phyloP scores from a whole-genome alignment of 2,329 filamentous ascomycete species.

The Ceratocystis albifundus region DNA sequence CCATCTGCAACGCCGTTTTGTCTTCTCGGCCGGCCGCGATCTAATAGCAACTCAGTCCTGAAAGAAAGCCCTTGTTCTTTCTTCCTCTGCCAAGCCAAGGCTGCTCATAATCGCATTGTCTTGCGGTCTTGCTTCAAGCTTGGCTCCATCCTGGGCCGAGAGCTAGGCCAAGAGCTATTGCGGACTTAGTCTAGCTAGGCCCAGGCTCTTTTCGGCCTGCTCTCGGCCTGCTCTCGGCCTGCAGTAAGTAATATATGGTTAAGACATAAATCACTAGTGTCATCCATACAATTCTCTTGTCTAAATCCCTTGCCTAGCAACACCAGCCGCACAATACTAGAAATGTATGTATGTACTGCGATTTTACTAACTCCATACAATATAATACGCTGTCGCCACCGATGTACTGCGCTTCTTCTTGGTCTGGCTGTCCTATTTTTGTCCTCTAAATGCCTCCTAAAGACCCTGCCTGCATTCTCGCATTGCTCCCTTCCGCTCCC shows the following conservation, averaged over 20 bases:
- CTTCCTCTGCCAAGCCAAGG: background rate
- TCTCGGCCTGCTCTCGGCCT: no score
- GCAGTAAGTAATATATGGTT: background rate
- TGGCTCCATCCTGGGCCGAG: background rate
- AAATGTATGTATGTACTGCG: background rate
- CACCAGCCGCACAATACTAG: background rate
- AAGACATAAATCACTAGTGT: conserved; percentile 13
- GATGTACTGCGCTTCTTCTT: background rate
- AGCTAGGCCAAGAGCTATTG: background rate
- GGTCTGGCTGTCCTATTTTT: background rate
- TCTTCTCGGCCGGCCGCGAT: no score
- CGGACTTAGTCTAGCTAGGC: background rate
- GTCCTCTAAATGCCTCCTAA: background rate
- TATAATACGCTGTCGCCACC: background rate
- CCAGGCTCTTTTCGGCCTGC: background rate
- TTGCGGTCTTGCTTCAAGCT: no score
- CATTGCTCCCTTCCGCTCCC: background rate
- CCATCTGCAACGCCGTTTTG: no score
- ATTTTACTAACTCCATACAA: background rate
- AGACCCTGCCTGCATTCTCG: conserved; percentile 1
- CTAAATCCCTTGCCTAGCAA: background rate
- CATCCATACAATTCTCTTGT: conserved; percentile 9
- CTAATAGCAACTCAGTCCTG: no score
- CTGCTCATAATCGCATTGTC: background rate
- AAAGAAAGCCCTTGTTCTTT: no score